Evolutionary conservation across 257 asterid species (phyloP), one percentile per base, ranked within the genome.

Genomic region (Solanum medicagineum): DNA sequence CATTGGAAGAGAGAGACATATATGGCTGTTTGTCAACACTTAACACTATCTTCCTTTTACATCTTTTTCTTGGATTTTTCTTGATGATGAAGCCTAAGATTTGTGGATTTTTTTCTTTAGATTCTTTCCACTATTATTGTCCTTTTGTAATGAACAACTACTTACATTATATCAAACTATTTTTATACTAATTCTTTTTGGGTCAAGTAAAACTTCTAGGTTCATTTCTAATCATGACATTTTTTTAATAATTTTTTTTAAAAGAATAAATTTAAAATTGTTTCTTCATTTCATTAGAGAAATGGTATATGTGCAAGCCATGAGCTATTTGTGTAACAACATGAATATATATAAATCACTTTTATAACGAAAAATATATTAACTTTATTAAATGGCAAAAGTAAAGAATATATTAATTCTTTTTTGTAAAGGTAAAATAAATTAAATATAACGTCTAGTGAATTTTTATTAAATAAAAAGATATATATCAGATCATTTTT

Each of bases 81-180:
- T 66, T 83, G 80, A 63, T 19, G 63, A 53, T 66, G 26, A 83
- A 16, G 80, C 13, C 36, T 49, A 11, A 51, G 68, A 83, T 65
- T 9, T 83, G 29, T 66, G 81, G 68, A 83, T 44, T 44, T 66
- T 49, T 82, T 7, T 44, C 60, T 51, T 44, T 66, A 82, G 75
- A 82, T 82, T 82, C 85, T 65, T 57, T 82, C 85, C 29, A 65
- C 85, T 83, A 32, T 62, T 60, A 53, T 83, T 66, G 66, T 83
- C 85, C 10, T 83, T 20, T 68, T 62, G 13, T 83, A 49, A 59
- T 60, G 60, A 24, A 47, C 51, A 68, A 32, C 53, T 1, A 56
- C 36, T 32, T 32, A 7, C 36, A 40, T 53, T 49, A 24, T 75
- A 14, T 75, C 44, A 26, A 49, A 47, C 81, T 75, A 8, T 7